phyloP scores from a whole-genome alignment of 768 basidiomycete genomes.

The Suillus lakei region DNA sequence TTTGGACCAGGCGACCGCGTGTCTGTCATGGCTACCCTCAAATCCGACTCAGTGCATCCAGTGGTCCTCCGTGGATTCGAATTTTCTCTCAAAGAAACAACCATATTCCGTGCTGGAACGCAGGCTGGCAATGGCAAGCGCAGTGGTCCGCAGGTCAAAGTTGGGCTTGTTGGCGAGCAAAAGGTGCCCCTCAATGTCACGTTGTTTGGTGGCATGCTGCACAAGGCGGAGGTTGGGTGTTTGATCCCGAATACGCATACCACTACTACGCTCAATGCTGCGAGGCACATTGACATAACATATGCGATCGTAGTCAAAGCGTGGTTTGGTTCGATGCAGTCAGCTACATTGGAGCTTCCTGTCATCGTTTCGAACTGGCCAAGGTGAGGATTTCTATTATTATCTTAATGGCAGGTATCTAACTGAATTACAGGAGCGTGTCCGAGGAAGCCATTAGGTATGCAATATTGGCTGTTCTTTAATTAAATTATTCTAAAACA shows the following conservation, averaged over 20 bases:
- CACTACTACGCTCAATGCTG: conserved; percentile 80
- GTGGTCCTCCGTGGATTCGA: conserved; percentile 85
- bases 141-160: conserved; percentile 59
- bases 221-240: conserved; percentile 75
- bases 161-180: conserved; percentile 65
- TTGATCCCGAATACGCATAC: conserved; percentile 75
- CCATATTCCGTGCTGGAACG: conserved; percentile 70
- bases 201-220: conserved; percentile 71
- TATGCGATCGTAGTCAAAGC: conserved; percentile 82
- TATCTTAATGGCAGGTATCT: conserved; percentile 8
- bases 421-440: conserved; percentile 52
- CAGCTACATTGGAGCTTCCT: conserved; percentile 74
- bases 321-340: conserved; percentile 68
- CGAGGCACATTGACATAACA: conserved; percentile 84
- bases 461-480: not conserved
- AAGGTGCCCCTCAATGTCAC: conserved; percentile 75
- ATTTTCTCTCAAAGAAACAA: conserved; percentile 77
- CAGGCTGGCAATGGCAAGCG: conserved; percentile 56
- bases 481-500: conserved; percentile 3
- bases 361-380: conserved; percentile 88
- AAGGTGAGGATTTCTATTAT: conserved; percentile 50
- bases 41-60: conserved; percentile 69
- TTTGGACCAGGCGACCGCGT: conserved; percentile 88
- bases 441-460: conserved; percentile 72
- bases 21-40: conserved; percentile 69